These are phyloP conservation scores for Ascochyta clinopodiicola DNA, from an alignment of 2,329 filamentous ascomycete species.

Conservation along the genomic window DNA sequence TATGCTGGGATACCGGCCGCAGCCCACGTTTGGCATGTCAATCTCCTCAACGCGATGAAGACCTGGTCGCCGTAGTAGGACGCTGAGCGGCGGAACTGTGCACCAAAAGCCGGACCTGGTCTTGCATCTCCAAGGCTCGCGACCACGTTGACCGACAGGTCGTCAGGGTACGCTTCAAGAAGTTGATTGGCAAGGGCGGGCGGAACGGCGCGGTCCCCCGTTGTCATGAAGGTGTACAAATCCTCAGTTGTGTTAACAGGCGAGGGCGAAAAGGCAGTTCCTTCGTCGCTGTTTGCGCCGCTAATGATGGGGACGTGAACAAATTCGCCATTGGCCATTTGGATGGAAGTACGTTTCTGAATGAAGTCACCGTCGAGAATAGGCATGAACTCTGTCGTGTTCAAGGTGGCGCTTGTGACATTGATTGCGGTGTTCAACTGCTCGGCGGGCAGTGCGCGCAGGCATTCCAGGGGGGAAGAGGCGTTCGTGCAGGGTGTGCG, in stretches of 20 bases:
- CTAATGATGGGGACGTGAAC: conserved; percentile 69
- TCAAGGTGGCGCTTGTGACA: conserved; percentile 39
- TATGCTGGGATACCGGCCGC: conserved; percentile 59
- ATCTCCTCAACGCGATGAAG: conserved; percentile 64
- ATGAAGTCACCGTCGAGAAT: conserved; percentile 65
- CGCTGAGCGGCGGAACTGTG: conserved; percentile 60
- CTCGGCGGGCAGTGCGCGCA: conserved; percentile 67
- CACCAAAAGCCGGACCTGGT: conserved; percentile 30
- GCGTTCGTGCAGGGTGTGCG: conserved; percentile 33
- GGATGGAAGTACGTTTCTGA: conserved; percentile 58
- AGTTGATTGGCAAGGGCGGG: conserved; percentile 30
- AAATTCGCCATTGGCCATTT: conserved; percentile 65
- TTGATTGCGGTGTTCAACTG: conserved; percentile 64
- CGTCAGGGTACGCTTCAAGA: conserved; percentile 40
- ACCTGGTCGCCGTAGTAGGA: conserved; percentile 61
- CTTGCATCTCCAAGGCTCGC: conserved; percentile 30
- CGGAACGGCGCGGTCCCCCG: conserved; percentile 31
- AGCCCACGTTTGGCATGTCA: conserved; percentile 61
- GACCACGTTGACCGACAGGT: conserved; percentile 35
- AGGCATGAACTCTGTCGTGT: conserved; percentile 48
- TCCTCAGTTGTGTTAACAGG: conserved; percentile 64
- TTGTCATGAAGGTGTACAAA: conserved; percentile 54
- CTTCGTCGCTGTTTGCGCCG: conserved; percentile 72
- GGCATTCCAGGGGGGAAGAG: conserved; percentile 46
- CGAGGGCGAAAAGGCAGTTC: conserved; percentile 60